Conservation (phyloP, 1,284 basidiomycete genomes). For the Leucoagaricus sp. region DNA sequence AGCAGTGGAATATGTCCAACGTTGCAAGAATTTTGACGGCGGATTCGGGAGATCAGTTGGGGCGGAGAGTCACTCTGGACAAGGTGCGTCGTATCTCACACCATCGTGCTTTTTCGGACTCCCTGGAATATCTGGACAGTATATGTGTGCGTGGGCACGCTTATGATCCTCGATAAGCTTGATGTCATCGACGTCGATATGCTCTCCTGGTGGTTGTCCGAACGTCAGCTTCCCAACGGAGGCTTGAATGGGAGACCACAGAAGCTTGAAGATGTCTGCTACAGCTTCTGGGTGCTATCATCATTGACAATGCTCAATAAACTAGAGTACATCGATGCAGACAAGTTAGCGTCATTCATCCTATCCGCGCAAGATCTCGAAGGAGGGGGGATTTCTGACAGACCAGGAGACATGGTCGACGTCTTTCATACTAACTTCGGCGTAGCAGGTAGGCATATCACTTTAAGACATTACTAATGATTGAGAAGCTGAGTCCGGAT, state of each 20-base stretch:
- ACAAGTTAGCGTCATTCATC: conserved; percentile 84
- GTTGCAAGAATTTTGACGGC: conserved; percentile 93
- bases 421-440: conserved; percentile 98
- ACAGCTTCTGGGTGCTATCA: conserved; percentile 97
- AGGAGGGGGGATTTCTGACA: conserved; percentile 90
- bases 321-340: conserved; percentile 87
- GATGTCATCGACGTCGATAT: conserved; percentile 74
- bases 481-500: background rate
- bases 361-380: conserved; percentile 91
- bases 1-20: conserved; percentile 73
- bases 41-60: conserved; percentile 87
- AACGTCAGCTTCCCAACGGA: conserved; percentile 90
- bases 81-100: conserved; percentile 66
- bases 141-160: conserved; percentile 85
- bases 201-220: conserved; percentile 90
- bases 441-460: conserved; percentile 65
- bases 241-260: conserved; percentile 96
- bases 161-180: conserved; percentile 85
- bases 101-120: background rate
- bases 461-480: background rate
- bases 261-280: conserved; percentile 98
- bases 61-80: conserved; percentile 90
- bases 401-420: conserved; percentile 92
- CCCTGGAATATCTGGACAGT: conserved; percentile 47
- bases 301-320: conserved; percentile 84